Evolutionary conservation across 176 grass and related monocot species (phyloP).

Genomic region (Oryza officinalis): DNA sequence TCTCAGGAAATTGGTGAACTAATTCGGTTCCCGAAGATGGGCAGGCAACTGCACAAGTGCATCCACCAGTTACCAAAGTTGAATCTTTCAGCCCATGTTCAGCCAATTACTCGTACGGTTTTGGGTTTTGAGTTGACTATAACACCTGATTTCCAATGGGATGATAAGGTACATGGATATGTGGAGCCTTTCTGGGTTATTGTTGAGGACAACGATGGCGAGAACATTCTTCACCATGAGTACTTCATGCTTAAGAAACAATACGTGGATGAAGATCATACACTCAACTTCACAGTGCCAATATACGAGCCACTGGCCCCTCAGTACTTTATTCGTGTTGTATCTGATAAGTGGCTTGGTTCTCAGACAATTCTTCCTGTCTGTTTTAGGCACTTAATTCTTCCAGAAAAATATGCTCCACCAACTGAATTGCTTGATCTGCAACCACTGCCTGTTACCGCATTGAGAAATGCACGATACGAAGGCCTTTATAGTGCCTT

Average conservation of each 20-base stretch:
- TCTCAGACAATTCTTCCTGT: constrained; percentile 96
- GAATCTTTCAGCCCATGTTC: constrained; percentile 91
- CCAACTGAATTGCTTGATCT: constrained; percentile 97
- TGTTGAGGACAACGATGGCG: constrained; percentile 97
- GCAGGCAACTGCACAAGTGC: constrained; percentile 75
- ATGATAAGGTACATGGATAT: constrained; percentile 91
- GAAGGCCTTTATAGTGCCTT: constrained; percentile 85
- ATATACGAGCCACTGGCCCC: constrained; percentile 93
- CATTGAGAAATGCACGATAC: constrained; percentile 74
- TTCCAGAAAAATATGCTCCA: constrained; percentile 93
- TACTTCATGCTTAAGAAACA: constrained; percentile 99
- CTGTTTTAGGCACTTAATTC: constrained; percentile 94
- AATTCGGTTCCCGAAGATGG: constrained; percentile 74
- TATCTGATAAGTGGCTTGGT: constrained; percentile 95
- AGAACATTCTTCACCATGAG: constrained; percentile 96
- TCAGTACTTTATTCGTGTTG: constrained; percentile 94
- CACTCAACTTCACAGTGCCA: constrained; percentile 85
- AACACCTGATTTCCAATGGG: constrained; percentile 95
- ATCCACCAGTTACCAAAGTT: constrained; percentile 95
- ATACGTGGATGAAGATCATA: constrained; percentile 92
- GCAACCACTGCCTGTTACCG: constrained; percentile 88
- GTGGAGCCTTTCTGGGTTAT: constrained; percentile 98
- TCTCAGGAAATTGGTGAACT: constrained; percentile 95
- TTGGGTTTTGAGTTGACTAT: constrained; percentile 87
- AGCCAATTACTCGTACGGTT: constrained; percentile 83